Base-by-base conservation (phyloP, 306 rosid species). In the Prosopis cineraria region DNA sequence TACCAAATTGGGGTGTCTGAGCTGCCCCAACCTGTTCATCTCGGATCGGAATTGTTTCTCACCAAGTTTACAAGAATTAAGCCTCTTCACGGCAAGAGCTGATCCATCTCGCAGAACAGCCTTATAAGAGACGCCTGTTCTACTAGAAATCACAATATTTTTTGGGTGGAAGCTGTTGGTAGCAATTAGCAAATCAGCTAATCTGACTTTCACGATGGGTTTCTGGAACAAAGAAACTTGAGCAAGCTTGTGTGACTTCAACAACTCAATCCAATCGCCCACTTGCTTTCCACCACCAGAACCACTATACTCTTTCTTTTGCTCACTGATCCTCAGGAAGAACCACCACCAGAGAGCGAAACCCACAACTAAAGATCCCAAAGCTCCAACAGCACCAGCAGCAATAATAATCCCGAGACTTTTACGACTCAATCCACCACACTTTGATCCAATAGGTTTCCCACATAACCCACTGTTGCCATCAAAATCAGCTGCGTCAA, bases 291-390 rank as follows among this genome's bases (percentile, higher is more conserved):
- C 74, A 39, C 77, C 83, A 31, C 74, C 64, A 71, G 27, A 27
- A 19, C 63, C 82, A 70, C 74, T 67, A 58, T 45, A 79, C 45
- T 80, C 71, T 10, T 68, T 66, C 76, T 78, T 85, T 45, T 76
- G 75, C 82, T 68, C 45, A 25, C 77, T 40, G 7, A 64, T 79
- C 60, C 85, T 76, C 16, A 68, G 55, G 68, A 81, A 82, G 41
- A 81, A 86, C 88, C 90, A 88, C 91, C 91, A 88, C 92, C 90
- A 88, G 14, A 81, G 50, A 31, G 73, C 80, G 39, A 88, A 84
- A 6, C 88, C 92, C 40, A 86, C 14, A 12, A 81, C 19, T 72
- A 88, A 72, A 36, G 92, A 88, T 58, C 22, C 92, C 3, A 85
- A 80, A 17, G 92, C 89, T 10, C 92, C 74, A 29, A 84, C 34